These are phyloP conservation scores for Fraxinus sp. DNA, from an alignment of 305 asterid species.

Conservation along the genomic window DNA sequence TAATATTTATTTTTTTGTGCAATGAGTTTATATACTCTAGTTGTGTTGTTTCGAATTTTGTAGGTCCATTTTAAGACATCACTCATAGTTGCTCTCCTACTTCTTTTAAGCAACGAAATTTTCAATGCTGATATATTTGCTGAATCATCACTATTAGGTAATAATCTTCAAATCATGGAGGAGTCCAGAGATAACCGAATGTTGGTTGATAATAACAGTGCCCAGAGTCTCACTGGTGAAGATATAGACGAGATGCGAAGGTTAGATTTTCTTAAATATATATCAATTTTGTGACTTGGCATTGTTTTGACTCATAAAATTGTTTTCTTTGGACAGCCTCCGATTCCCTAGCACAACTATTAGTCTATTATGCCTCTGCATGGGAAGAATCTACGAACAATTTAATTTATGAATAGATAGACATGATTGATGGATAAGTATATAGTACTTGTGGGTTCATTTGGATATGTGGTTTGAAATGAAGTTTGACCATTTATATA, in stretches of 20 bases:
- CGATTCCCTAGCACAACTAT: not conserved
- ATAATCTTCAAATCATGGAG: constrained; percentile 32
- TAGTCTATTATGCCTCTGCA: not conserved
- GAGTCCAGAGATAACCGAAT: constrained; percentile 80
- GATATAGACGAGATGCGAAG: constrained; percentile 76
- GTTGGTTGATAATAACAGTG: constrained; percentile 78
- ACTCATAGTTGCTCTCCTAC: constrained; percentile 8
- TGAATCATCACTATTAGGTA: constrained; percentile 42
- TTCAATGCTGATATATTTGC: constrained; percentile 21
- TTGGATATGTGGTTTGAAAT: not conserved
- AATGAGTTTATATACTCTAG: not conserved
- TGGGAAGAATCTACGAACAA: not conserved
- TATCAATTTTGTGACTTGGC: constrained; percentile 5
- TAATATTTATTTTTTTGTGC: not conserved
- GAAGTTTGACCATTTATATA: not conserved
- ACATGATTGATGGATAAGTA: not conserved
- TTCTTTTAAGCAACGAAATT: not conserved
- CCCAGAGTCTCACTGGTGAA: constrained; percentile 81
- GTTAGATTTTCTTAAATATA: constrained; percentile 33
- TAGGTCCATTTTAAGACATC: not conserved
- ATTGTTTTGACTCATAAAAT: constrained; percentile 7
- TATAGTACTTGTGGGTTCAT: no score
- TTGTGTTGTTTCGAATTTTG: not conserved
- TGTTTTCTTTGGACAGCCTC: not conserved
- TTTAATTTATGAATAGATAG: not conserved